These are phyloP conservation scores for Elaphomyces granulatus DNA, from an alignment of 495 filamentous ascomycete genomes.

Conservation along the genomic window DNA sequence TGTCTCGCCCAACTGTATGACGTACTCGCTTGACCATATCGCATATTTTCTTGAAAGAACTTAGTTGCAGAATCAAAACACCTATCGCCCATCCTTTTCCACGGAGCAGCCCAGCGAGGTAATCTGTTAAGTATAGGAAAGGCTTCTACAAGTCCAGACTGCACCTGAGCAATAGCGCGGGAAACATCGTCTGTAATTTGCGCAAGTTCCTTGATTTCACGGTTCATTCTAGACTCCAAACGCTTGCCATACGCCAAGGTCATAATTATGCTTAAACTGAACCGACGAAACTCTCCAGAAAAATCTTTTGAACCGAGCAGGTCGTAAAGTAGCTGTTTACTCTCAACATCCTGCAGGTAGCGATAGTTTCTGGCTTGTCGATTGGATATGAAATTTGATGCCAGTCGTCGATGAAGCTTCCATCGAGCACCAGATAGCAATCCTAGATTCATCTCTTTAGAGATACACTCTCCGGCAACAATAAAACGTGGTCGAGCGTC, in stretches of 20 bases:
- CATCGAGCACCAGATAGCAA: conserved; percentile 28
- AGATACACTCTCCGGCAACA: conserved; percentile 39
- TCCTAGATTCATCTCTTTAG: no score
- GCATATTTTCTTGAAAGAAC: conserved; percentile 3
- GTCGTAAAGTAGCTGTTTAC: conserved; percentile 16
- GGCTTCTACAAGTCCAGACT: no score
- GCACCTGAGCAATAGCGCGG: no score
- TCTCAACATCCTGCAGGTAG: conserved; percentile 25
- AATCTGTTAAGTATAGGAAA: conserved; percentile 19
- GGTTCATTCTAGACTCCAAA: conserved; percentile 10
- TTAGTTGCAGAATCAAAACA: neutral
- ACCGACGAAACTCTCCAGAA: conserved; percentile 10
- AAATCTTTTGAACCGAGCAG: conserved; percentile 13
- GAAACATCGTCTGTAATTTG: no score
- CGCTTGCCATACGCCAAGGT: conserved; percentile 19
- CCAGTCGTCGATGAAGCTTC: conserved; percentile 23
- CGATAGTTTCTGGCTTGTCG: no score
- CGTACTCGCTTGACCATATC: no score
- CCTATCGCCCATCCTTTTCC: conserved; percentile 7
- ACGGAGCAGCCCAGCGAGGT: conserved; percentile 12
- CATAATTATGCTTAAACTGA: conserved; percentile 12
- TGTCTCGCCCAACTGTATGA: neutral
- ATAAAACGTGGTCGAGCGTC: conserved; percentile 40
- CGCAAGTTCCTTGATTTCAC: conserved; percentile 8
- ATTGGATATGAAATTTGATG: conserved; percentile 16